Base-by-base conservation (phyloP, 208 protist genomes). In the Crithidia brevicula region DNA sequence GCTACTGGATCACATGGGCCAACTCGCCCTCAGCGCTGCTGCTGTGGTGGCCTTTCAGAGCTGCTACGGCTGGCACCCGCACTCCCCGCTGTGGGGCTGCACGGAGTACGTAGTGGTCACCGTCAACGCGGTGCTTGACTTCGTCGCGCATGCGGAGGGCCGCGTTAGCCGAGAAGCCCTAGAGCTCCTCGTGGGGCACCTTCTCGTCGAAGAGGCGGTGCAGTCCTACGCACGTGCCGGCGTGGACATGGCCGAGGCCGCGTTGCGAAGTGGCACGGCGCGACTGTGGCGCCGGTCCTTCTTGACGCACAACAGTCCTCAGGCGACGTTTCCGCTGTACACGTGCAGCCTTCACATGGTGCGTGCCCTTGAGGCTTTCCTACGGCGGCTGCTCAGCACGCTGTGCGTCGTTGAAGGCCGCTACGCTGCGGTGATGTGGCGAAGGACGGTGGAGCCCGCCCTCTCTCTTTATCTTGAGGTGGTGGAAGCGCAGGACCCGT, bases 241-340 rank as follows among this genome's bases (percentile, higher is more conserved):
- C 9, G 56, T 52, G n/a, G 34, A 22, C 27, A 67, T 67, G 34
- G 83, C 78, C 2, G 49, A 57, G 22, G 45, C 40, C 4, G 70
- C 87, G 7, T 62, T 93, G 42, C 49, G 43, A 27, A 56, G 60
- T 27, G 87, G 83, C 15, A 10, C 70, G 2, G 18, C 45, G 34
- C 76, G 72, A 30, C 47, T 93, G 43, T 93, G 87, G 87, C 71
- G 87, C 34, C 67, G 74, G 3, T 61, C 78, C 18, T 85, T 88
- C 46, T 56, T 93, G 27, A 52, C 15, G 25, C 11, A 61, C 56
- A 38, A 60, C 50, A 10, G 28, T 8, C 18, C 34, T 1, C 31
- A 31, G n/a, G 46, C 57, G 11, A 18, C 38, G 0, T 60, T 38
- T 52, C 60, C 59, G n/a, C 51, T 72, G 22, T 65, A 76, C 66